These are phyloP conservation scores for Auriscalpium orientale DNA, from an alignment of 768 basidiomycete species.

Conservation along the genomic window DNA sequence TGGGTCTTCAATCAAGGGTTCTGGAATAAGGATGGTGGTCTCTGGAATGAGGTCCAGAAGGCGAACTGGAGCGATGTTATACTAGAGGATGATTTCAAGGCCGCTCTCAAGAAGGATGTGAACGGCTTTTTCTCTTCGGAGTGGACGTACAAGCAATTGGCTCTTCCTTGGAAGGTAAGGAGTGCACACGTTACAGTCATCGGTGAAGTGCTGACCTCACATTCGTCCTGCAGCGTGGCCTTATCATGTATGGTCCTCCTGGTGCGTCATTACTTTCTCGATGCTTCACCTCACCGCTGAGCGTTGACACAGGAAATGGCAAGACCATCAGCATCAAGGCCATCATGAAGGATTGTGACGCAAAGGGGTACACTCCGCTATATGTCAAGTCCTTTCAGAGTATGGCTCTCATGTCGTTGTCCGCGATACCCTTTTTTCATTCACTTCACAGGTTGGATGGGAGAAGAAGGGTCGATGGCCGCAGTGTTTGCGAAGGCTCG, in stretches of 20 bases:
- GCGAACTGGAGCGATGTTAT: conserved; percentile 73
- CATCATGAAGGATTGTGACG: conserved; percentile 68
- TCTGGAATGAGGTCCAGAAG: conserved; percentile 45
- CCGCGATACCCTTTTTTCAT: background rate
- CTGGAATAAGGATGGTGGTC: conserved; percentile 54
- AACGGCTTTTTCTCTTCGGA: conserved; percentile 77
- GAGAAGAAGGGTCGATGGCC: conserved; percentile 63
- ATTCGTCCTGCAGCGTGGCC: conserved; percentile 46
- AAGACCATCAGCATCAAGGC: conserved; percentile 80
- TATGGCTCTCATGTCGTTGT: conserved; percentile 23
- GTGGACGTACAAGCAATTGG: conserved; percentile 60
- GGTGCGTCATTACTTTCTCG: conserved; percentile 28
- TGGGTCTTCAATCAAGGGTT: conserved; percentile 69
- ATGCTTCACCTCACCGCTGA: background rate
- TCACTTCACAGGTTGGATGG: conserved; percentile 37
- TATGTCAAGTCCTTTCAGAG: conserved; percentile 80
- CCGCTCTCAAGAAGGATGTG: conserved; percentile 61
- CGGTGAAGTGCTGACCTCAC: background rate
- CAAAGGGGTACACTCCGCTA: conserved; percentile 55
- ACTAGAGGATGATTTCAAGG: conserved; percentile 63
- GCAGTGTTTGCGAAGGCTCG: conserved; percentile 69
- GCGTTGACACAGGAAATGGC: conserved; percentile 52
- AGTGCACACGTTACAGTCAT: background rate
- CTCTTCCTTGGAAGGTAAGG: conserved; percentile 76
- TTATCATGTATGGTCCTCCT: conserved; percentile 81